Evolutionary conservation across 139 green algal species (phyloP), one percentile per base, ranked within the genome.

Genomic region (Coccomyxa sp.): DNA sequence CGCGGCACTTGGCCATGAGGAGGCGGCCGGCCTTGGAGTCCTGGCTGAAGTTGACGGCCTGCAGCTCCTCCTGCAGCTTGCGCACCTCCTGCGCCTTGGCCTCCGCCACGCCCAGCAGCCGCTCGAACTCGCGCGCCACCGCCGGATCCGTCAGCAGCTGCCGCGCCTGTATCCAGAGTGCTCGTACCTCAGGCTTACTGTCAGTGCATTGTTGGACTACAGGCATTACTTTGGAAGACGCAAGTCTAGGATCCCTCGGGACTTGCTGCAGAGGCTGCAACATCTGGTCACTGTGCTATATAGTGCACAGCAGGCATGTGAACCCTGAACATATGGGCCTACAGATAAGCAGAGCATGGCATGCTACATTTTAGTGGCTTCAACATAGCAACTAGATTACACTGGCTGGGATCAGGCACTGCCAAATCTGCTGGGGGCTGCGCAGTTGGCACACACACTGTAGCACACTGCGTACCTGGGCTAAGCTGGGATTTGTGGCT

Each of bases 1-100:
- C 88, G 18, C 86, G 75, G 85, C 91, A 95, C 81, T 95, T 95
- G 81, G 90, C 85, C 88, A 95, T 90, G 29, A 95, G 88, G 88
- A 92, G 87, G 71, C 91, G 86, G 24, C 91, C 91, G 50, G 87
- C 81, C 78, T 94, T 94, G 82, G 79, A 88, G 40, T 95, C 87
- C 78, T 91, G 89, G 8, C 82, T 91, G 83, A 95, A 95, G 68
- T 80, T 82, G 34, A 89, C 84, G 22, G 85, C 90, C 36, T 89
- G 81, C 78, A 94, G 83, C 74, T 95, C 91, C 76, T 94, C 86
- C 70, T 90, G 84, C 73, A 87, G 73, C 12, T 82, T 70, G 74
- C 85, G 84, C 41, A 90, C 80, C 76, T 92, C 86, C 54, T 83
- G 79, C 75, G 90, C 82, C 54, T 81, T 80, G 10, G 78, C 82